Conservation (phyloP, 768 basidiomycete species). For the Termitomyces sp. region DNA sequence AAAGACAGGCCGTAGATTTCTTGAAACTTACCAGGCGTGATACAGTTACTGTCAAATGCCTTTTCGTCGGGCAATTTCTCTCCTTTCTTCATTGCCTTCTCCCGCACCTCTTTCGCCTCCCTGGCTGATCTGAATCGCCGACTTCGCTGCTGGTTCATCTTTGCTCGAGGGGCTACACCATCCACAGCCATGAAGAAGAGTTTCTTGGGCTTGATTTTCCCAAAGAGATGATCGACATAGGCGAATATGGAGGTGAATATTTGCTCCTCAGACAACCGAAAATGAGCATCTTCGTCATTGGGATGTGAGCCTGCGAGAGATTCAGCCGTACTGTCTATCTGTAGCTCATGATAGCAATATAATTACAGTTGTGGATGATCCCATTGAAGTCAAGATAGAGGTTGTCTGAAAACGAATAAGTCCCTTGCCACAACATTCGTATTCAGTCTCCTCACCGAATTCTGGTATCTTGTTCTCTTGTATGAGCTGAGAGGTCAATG, state of each 20-base stretch:
- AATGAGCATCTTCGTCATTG: slow-evolving; percentile 94
- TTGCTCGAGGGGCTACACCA: slow-evolving; percentile 94
- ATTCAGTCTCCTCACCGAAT: slow-evolving; percentile 62
- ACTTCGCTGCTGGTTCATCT: slow-evolving; percentile 99
- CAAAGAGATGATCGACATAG: slow-evolving; percentile 95
- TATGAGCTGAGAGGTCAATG: slow-evolving; percentile 95
- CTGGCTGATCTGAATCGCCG: slow-evolving; percentile 92
- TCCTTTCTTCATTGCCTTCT: slow-evolving; percentile 85
- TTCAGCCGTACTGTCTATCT: background rate
- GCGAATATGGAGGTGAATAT: slow-evolving; percentile 97
- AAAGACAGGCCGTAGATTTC: background rate
- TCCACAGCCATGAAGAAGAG: slow-evolving; percentile 99
- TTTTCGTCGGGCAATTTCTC: slow-evolving; percentile 91
- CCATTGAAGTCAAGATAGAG: slow-evolving; percentile 94
- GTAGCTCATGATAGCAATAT: background rate
- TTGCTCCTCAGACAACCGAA: slow-evolving; percentile 92
- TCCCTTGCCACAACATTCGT: background rate
- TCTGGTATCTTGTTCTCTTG: slow-evolving; percentile 99
- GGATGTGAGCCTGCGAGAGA: slow-evolving; percentile 75
- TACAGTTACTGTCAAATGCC: slow-evolving; percentile 98
- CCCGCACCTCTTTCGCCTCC: slow-evolving; percentile 82
- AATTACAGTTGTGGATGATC: slow-evolving; percentile 80
- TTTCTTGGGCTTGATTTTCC: slow-evolving; percentile 96
- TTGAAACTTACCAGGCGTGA: slow-evolving; percentile 78
- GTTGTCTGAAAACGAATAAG: slow-evolving; percentile 53